Evolutionary conservation across 805 yeast species (phyloP).

Genomic region (Ogataea trehaloabstinens): DNA sequence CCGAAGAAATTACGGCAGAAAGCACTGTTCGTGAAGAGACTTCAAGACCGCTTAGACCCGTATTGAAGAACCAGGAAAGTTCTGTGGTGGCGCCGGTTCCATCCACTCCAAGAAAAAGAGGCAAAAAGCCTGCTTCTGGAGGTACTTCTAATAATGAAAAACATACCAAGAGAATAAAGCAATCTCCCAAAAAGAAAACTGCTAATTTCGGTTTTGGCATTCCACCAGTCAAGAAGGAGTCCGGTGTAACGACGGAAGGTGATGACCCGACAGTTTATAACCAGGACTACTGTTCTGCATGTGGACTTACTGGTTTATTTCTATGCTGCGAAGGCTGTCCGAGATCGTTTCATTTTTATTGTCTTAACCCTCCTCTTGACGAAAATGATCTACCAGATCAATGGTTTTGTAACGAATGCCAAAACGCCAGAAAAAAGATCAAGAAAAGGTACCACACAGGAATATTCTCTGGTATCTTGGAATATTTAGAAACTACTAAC

Average conservation of each 20-base stretch:
- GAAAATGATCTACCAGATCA: conserved; percentile 74
- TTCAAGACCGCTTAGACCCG: conserved; percentile 10
- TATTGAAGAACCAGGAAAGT: conserved; percentile 6
- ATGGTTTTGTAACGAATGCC: conserved; percentile 87
- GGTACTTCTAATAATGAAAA: conserved; percentile 4
- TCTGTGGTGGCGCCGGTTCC: conserved; percentile 5
- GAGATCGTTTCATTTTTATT: conserved; percentile 83
- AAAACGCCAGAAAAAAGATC: conserved; percentile 34
- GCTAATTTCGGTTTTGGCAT: conserved; percentile 12
- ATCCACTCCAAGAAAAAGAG: conserved; percentile 9
- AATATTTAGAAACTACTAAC: conserved; percentile 55
- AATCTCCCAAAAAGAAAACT: conserved; percentile 20
- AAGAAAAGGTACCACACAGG: conserved; percentile 35
- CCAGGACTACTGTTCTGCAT: conserved; percentile 88
- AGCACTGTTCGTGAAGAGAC: conserved; percentile 28
- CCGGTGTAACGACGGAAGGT: conserved; percentile 7
- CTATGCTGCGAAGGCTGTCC: conserved; percentile 95
- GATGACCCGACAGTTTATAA: conserved; percentile 39
- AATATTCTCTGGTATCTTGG: conserved; percentile 54
- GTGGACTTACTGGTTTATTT: conserved; percentile 87
- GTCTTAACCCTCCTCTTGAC: conserved; percentile 87
- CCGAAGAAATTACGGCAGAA: conserved; percentile 32
- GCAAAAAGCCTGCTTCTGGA: conserved; percentile 6
- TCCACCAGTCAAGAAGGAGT: conserved; percentile 7
- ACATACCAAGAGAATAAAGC: conserved; percentile 21